Percentiles rank a stretch among this genome's conserved stretches.
phyloP scores from a whole-genome alignment of 176 grass and related monocot species.

The Aegilops longissima region DNA sequence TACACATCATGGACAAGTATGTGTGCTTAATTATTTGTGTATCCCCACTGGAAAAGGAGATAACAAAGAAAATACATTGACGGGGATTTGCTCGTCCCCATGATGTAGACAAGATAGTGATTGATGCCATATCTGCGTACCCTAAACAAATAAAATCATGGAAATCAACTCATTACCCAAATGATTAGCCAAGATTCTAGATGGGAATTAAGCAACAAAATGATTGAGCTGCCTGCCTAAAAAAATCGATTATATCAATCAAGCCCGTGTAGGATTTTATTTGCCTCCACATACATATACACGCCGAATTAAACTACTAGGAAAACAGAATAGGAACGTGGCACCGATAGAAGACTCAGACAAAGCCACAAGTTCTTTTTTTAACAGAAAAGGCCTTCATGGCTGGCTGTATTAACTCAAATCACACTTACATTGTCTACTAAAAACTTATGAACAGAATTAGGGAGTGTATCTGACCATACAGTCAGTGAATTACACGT shows the following conservation, averaged over 20 bases:
- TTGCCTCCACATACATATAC: neutral
- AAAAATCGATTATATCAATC: neutral
- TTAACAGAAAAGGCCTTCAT: too few species aligned
- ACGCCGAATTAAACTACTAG: neutral
- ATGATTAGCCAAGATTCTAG: neutral
- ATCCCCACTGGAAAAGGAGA: neutral
- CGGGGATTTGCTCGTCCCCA: neutral
- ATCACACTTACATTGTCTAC: too few species aligned
- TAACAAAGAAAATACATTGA: neutral
- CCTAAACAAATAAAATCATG: neutral
- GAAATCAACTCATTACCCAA: neutral
- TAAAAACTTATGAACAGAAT: too few species aligned
- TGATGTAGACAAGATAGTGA: neutral
- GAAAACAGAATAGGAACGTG: neutral
- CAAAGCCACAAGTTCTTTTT: neutral
- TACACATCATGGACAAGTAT: conserved; percentile 21
- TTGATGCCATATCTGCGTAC: neutral
- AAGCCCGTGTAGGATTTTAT: neutral
- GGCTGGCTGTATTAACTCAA: too few species aligned
- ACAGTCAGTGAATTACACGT: too few species aligned
- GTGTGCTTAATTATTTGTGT: neutral
- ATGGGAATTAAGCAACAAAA: neutral
- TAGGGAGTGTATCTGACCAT: too few species aligned
- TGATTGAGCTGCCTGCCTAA: conserved; percentile 3
- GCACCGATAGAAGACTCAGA: neutral